phyloP scores from a whole-genome alignment of 192 early-diverging fungal species.

The Lunasporangiospora selenospora region DNA sequence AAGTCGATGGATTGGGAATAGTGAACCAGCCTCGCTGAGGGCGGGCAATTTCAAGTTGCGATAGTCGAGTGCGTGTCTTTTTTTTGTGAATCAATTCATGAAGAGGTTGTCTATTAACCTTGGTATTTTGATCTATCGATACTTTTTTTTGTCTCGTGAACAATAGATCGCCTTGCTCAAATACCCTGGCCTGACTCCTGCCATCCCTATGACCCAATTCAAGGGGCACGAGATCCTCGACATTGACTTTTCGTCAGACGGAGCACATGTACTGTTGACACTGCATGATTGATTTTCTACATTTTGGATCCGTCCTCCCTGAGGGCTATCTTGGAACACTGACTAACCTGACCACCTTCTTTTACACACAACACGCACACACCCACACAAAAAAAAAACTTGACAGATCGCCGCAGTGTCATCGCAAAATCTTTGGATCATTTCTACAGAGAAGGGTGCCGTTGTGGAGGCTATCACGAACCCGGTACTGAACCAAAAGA shows the following conservation, averaged over 20 bases:
- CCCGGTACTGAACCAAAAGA: constrained; percentile 49
- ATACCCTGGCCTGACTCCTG: constrained; percentile 65
- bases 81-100: too few species aligned
- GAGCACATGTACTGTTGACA: constrained; percentile 43
- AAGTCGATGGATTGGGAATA: constrained; percentile 12
- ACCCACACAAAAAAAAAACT: too few species aligned
- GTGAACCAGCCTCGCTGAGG: too few species aligned
- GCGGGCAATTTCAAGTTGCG: too few species aligned
- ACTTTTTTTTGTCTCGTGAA: too few species aligned
- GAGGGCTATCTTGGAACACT: neutral
- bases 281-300: too few species aligned
- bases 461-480: constrained; percentile 54
- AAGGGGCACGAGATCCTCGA: constrained; percentile 70
- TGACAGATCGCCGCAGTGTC: constrained; percentile 60
- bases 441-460: constrained; percentile 49
- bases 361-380: too few species aligned
- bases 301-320: too few species aligned
- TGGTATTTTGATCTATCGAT: too few species aligned
- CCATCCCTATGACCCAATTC: constrained; percentile 57
- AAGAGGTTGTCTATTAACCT: too few species aligned
- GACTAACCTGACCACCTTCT: too few species aligned
- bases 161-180: constrained; percentile 54
- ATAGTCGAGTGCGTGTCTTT: too few species aligned
- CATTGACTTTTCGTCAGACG: constrained; percentile 66
- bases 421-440: constrained; percentile 51